phyloP scores from a whole-genome alignment of 495 filamentous ascomycete genomes.

The Trichoderma gamsii region DNA sequence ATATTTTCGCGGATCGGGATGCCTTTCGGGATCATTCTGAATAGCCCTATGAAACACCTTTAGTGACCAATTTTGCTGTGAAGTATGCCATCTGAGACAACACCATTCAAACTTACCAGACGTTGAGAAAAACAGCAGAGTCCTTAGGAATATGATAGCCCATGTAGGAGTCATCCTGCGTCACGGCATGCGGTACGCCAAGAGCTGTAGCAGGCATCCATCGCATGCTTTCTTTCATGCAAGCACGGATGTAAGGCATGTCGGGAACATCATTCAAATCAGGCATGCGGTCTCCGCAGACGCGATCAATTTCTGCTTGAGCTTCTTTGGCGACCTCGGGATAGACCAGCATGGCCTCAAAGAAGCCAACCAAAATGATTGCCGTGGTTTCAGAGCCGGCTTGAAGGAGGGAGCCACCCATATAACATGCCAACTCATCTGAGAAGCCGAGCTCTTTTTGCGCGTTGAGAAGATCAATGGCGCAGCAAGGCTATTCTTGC shows the following conservation, averaged over 20 bases:
- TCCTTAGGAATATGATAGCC: constrained; percentile 49
- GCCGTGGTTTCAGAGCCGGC: constrained; percentile 45
- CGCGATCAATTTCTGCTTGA: constrained; percentile 55
- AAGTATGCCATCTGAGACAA: not conserved
- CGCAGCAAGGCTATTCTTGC: not conserved
- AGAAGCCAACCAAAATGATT: constrained; percentile 42
- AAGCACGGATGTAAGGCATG: constrained; percentile 49
- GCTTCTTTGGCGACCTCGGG: constrained; percentile 43
- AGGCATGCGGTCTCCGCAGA: constrained; percentile 48
- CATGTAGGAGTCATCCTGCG: constrained; percentile 45
- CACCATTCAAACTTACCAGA: constrained; percentile 28
- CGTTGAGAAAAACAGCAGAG: constrained; percentile 40
- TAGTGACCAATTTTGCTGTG: not conserved
- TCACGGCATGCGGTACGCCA: constrained; percentile 50
- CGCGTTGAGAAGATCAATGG: not conserved
- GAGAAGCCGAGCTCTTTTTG: constrained; percentile 32
- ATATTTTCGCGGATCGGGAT: constrained; percentile 34
- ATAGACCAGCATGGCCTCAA: constrained; percentile 44
- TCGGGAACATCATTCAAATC: constrained; percentile 40
- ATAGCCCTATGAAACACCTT: constrained; percentile 22
- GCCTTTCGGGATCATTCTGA: constrained; percentile 30
- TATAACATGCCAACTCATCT: constrained; percentile 42
- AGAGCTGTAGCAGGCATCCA: constrained; percentile 55
- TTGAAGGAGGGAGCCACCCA: constrained; percentile 43
- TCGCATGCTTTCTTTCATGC: constrained; percentile 54